These are phyloP conservation scores for Diaporthe sp. DNA, from an alignment of 2,329 filamentous ascomycete species.

Conservation along the genomic window DNA sequence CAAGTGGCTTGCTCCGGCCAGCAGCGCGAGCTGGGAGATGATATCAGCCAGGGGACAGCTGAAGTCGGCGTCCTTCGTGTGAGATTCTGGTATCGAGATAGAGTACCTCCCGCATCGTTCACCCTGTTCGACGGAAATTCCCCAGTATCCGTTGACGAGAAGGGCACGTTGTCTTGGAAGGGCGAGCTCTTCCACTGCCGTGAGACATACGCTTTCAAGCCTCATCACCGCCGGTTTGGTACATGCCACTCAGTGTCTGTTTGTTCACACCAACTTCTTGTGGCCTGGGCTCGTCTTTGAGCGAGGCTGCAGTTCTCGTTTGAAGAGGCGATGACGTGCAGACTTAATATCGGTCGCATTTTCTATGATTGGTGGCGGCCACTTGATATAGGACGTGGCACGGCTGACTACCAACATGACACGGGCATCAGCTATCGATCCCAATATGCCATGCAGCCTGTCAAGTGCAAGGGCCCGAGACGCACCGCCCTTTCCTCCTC, in stretches of 20 bases:
- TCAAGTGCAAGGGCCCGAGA: neutral
- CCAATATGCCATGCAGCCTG: constrained; percentile 13
- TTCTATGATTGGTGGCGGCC: neutral
- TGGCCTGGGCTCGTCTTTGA: neutral
- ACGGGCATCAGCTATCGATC: neutral
- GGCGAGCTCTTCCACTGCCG: neutral
- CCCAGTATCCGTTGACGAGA: constrained; percentile 7
- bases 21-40: neutral
- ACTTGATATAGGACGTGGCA: neutral
- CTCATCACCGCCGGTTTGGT: constrained; percentile 11
- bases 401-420: neutral
- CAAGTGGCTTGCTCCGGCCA: neutral
- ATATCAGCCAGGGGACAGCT: neutral
- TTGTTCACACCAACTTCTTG: neutral
- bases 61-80: neutral
- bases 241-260: neutral
- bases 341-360: neutral
- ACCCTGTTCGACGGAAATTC: neutral
- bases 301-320: neutral
- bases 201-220: constrained; percentile 16
- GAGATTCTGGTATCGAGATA: neutral
- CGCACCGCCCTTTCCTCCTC: neutral
- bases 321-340: constrained; percentile 4
- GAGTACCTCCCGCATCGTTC: neutral
- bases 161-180: constrained; percentile 25